Conservation (phyloP, 495 filamentous ascomycete genomes). For the Hyaloscypha finlandica region DNA sequence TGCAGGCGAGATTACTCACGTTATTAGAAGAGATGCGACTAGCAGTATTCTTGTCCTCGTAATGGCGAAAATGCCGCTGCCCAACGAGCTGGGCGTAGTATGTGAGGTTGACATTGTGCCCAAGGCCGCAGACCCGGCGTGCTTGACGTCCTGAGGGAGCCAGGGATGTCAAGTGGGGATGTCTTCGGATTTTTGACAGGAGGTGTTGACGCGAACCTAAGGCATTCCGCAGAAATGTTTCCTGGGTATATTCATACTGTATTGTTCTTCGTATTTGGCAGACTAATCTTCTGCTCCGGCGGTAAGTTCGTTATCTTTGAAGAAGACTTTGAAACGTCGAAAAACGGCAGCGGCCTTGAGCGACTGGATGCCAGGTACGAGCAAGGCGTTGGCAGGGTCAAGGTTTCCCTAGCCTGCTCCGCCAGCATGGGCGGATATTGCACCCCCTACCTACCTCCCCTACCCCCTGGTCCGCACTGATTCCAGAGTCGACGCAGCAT, state of each 20-base stretch:
- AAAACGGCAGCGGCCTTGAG: background rate
- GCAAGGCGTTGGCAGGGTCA: background rate
- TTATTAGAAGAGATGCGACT: slow-evolving; percentile 33
- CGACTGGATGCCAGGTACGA: background rate
- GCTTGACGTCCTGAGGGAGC: background rate
- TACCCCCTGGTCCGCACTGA: no score
- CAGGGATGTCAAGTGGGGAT: background rate
- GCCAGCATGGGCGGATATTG: no score
- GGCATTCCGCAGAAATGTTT: background rate
- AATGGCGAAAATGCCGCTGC: slow-evolving; percentile 31
- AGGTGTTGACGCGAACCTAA: background rate
- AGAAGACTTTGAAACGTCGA: background rate
- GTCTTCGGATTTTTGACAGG: background rate
- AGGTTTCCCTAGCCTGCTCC: no score
- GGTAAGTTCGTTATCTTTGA: background rate
- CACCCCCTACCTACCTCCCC: no score
- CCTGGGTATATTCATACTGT: background rate
- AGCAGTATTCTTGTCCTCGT: slow-evolving; percentile 34
- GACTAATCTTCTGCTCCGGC: background rate
- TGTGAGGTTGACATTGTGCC: slow-evolving; percentile 15
- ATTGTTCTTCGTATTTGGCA: background rate
- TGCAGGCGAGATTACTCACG: slow-evolving; percentile 29
- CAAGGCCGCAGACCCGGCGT: background rate
- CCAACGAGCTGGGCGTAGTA: slow-evolving; percentile 19
- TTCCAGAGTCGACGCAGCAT: no score